phyloP scores from a whole-genome alignment of 83 land plant species.

The Picea engelmannii region DNA sequence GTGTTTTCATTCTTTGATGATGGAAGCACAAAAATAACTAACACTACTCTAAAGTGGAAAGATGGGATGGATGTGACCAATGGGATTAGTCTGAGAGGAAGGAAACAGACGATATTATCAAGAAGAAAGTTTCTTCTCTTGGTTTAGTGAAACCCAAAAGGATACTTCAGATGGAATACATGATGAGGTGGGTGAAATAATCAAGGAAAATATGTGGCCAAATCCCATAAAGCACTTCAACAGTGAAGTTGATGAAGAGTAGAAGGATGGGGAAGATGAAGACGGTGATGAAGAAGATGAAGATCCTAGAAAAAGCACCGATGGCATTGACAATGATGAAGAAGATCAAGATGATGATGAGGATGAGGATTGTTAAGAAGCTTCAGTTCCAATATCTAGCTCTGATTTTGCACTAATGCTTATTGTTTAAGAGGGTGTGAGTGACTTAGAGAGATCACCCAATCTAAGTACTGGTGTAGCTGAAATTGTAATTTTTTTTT shows the following conservation, averaged over 20 bases:
- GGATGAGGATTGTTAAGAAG: conserved; percentile 29
- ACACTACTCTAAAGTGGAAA: conserved; percentile 82
- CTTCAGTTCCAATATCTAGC: no score
- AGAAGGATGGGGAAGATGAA: conserved; percentile 51
- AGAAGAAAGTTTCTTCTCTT: conserved; percentile 73
- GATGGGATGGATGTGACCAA: conserved; percentile 79
- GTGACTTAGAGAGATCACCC: background rate
- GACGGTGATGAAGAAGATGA: conserved; percentile 54
- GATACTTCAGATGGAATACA: conserved; percentile 48
- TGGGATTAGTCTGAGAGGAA: conserved; percentile 39
- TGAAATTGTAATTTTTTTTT: conserved; percentile 1
- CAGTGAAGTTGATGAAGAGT: conserved; percentile 74
- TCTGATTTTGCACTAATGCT: no score
- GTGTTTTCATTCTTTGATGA: conserved; percentile 76
- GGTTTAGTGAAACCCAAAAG: conserved; percentile 73
- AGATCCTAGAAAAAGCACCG: conserved; percentile 33
- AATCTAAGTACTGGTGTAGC: background rate
- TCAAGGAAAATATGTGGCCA: conserved; percentile 91
- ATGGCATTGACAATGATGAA: conserved; percentile 48
- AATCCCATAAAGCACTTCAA: conserved; percentile 83
- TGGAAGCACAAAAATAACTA: conserved; percentile 73
- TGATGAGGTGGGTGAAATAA: conserved; percentile 88
- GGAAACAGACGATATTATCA: conserved; percentile 47
- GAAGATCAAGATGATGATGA: conserved; percentile 55
- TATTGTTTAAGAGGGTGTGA: no score